Evolutionary conservation across 2,329 filamentous ascomycete species (phyloP).

Genomic region (Fragosphaeria purpurea): DNA sequence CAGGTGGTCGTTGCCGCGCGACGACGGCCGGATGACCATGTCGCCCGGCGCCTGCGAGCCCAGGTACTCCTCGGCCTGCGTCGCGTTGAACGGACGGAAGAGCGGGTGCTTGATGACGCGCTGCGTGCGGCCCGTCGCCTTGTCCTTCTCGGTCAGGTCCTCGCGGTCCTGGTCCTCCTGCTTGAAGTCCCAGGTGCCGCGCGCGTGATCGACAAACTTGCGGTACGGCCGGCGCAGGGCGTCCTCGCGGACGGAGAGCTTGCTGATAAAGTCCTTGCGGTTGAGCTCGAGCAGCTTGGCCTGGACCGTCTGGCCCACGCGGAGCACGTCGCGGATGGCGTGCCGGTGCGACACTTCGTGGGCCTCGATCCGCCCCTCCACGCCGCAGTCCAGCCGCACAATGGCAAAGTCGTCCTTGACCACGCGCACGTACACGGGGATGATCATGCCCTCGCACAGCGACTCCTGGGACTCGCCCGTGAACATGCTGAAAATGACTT

Average conservation of each 20-base stretch:
- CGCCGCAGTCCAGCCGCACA: slow-evolving; percentile 84
- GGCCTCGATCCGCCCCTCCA: slow-evolving; percentile 78
- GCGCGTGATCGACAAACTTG: slow-evolving; percentile 59
- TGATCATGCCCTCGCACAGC: slow-evolving; percentile 79
- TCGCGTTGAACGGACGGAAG: slow-evolving; percentile 86
- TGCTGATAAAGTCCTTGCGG: slow-evolving; percentile 72
- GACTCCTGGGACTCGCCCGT: slow-evolving; percentile 86
- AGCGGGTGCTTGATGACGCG: slow-evolving; percentile 96
- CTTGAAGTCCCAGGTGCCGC: slow-evolving; percentile 76
- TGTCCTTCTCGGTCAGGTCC: slow-evolving; percentile 75
- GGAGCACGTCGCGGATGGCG: slow-evolving; percentile 63
- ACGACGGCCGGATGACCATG: slow-evolving; percentile 89
- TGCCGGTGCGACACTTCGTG: slow-evolving; percentile 69
- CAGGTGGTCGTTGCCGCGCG: slow-evolving; percentile 89
- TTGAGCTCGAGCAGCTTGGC: slow-evolving; percentile 84
- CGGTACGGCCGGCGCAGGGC: slow-evolving; percentile 64
- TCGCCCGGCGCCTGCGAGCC: slow-evolving; percentile 79
- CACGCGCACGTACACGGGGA: slow-evolving; percentile 78
- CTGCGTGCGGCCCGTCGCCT: slow-evolving; percentile 73
- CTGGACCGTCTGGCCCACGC: slow-evolving; percentile 72
- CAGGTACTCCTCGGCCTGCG: slow-evolving; percentile 87
- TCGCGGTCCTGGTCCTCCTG: slow-evolving; percentile 77
- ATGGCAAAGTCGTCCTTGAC: slow-evolving; percentile 91
- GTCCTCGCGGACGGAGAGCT: slow-evolving; percentile 76
- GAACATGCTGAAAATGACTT: slow-evolving; percentile 91